Base-by-base conservation (phyloP, 306 rosid species). In the Erythrophleum fordii region DNA sequence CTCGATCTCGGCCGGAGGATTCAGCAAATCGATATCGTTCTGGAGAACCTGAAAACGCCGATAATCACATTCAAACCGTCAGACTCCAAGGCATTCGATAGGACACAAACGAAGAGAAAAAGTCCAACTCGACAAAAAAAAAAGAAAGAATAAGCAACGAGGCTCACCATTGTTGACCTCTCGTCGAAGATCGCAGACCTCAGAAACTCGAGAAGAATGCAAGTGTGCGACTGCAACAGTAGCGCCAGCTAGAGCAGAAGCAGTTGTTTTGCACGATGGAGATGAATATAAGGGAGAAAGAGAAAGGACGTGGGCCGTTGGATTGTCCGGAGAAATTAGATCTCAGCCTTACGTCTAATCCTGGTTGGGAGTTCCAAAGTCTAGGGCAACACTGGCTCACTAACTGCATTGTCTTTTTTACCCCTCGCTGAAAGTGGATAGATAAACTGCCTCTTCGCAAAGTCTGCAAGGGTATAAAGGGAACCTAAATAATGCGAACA, bases 1-100 rank as follows among this genome's bases (percentile, higher is more conserved):
- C 65, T 82, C 85, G n/a, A 69, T 69, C n/a, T 82, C 85, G 0
- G 59, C 73, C 5, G 85, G 85, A 23, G 85, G 85, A 29, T 76
- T 82, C 28, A 76, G 35, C 26, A 82, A 51, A 82, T 82, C 85
- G 17, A 82, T 69, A 26, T 82, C 85, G 29, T 82, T 82, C 25
- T 82, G 85, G 22, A 82, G 85, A 76, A 82, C 85, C 85, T 82
- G 77, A 28, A n/a, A 74, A 39, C 66, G 39, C 16, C 25, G 18
- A 61, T 3, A 22, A 53, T 1, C 29, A n/a, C 28, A 55, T 26
- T 10, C 1, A 31, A 66, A 41, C 14, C 6, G 18, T 58, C 22
- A 66, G 45, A 53, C 49, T 29, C 49, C 7, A 18, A 65, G 23
- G 0, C 48, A 55, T 42, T 67, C 12, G 6, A 52, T 41, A 13